Evolutionary conservation across 2,329 filamentous ascomycete genomes (phyloP), one percentile per base, ranked within the genome.

Genomic region (Phialemonium atrogriseum): DNA sequence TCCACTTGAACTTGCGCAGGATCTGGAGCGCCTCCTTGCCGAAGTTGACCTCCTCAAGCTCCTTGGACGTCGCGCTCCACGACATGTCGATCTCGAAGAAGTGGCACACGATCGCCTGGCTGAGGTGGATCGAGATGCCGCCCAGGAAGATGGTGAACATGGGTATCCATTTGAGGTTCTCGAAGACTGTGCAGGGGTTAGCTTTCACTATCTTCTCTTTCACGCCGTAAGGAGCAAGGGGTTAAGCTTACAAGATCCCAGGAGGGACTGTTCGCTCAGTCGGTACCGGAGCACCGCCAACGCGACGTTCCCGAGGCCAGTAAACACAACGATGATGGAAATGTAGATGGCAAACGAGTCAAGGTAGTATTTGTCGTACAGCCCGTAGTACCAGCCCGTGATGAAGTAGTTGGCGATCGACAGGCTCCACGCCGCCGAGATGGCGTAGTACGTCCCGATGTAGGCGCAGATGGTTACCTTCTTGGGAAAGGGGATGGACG

Each of bases 361-460:
- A 51, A 80, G 62, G 52, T 83, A 84, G 58, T 73, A 79, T 40
- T 77, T 70, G 47, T 80, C 76, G 25, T 80, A 61, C 32, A 73
- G 62, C 20, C 77, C 78, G 45, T 79, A 77, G 58, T 71, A 81
- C 73, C 77, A 83, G 22, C 81, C 81, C 31, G 83, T 45, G 21
- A 51, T 36, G 33, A 52, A 42, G 28, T 51, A 52, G 36, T 52
- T 52, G 11, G 42, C 27, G 9, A 45, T n/a, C 12, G 41, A 37
- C 23, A 49, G 31, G 24, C 35, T 24, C 45, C 48, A 47, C 2
- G 45, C 46, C 7, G 45, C 43, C 12, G 27, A 46, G 20, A 51
- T 48, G 27, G 49, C 48, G 30, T 52, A 51, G 35, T 52, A 52
- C 11, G 48, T 50, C 16, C 46, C 47, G 30, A 51, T 46, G 30